Conservation (phyloP, 1,284 basidiomycete genomes). For the Microbotryum saponariae region DNA sequence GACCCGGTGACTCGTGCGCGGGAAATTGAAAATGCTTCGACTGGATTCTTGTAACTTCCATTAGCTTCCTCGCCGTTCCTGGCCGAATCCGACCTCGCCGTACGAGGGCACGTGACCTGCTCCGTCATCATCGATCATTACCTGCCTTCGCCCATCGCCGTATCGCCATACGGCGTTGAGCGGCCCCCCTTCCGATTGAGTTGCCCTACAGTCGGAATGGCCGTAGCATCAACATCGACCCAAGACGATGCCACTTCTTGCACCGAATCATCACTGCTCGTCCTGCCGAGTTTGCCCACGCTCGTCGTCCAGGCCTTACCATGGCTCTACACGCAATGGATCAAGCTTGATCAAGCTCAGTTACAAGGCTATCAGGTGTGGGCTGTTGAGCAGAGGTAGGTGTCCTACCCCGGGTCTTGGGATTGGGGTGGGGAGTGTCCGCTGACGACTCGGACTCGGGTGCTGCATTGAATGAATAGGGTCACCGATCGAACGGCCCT, state of each 20-base stretch:
- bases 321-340: neutral
- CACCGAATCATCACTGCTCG: neutral
- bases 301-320: neutral
- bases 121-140: too few relatives aligned
- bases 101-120: too few relatives aligned
- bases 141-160: too few relatives aligned
- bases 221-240: too few relatives aligned
- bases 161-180: too few relatives aligned
- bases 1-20: neutral
- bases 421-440: neutral
- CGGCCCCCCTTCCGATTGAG: too few relatives aligned
- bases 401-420: neutral
- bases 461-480: neutral
- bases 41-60: too few relatives aligned
- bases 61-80: too few relatives aligned
- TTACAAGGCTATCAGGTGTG: slow-evolving; percentile 8
- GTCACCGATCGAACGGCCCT: slow-evolving; percentile 7
- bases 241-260: too few relatives aligned
- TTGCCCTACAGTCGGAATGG: too few relatives aligned
- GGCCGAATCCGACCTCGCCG: too few relatives aligned
- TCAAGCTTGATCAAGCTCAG: neutral
- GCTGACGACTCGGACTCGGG: neutral
- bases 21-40: too few relatives aligned
- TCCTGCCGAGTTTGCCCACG: neutral
- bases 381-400: slow-evolving; percentile 13